Base-by-base conservation (phyloP, 306 rosid species). In the Dryas octopetala region DNA sequence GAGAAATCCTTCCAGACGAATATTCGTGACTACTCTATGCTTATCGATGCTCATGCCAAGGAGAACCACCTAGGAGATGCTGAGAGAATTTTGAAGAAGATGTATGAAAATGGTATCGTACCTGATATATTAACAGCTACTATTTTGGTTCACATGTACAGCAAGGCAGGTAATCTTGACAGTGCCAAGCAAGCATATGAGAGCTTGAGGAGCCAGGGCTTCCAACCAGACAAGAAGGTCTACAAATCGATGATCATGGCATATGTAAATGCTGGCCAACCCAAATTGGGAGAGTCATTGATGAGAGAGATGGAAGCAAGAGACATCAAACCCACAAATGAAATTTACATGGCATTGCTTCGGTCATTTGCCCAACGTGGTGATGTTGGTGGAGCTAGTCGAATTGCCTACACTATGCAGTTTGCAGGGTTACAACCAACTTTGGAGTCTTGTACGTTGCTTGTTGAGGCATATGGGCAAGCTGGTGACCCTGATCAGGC, bases 1-100 rank as follows among this genome's bases (percentile, higher is more conserved):
- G 92, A 90, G 83, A 90, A 89, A 88, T 89, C 99, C 75, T 90
- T 91, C 79, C 86, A 92, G 82, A 70, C 97, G 38, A 74, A 77
- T 70, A 74, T 84, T 71, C 85, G 84, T 75, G 99, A 95, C 81
- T 92, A 89, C 88, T 87, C 83, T 15, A 88, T 80, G 85, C 93
- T 95, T 81, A 82, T 95, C 48, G 89, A 83, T 76, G 75, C 78
- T 59, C 80, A 90, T 86, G 93, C 96, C 64, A 86, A 89, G 82
- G 89, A 83, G 71, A 85, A 77, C 77, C 85, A 60, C 62, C 45
- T 85, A 15, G 89, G 83, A 76, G 96, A 95, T 86, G 86, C 89
- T 71, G 96, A 90, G 88, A 90, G 92, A 79, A 83, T 95, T 68
- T 80, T 86, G 32, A 78, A 82, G 81, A 91, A 84, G 86, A 89